Base-by-base conservation (phyloP, 768 basidiomycete species). In the Termitomyces sp. region DNA sequence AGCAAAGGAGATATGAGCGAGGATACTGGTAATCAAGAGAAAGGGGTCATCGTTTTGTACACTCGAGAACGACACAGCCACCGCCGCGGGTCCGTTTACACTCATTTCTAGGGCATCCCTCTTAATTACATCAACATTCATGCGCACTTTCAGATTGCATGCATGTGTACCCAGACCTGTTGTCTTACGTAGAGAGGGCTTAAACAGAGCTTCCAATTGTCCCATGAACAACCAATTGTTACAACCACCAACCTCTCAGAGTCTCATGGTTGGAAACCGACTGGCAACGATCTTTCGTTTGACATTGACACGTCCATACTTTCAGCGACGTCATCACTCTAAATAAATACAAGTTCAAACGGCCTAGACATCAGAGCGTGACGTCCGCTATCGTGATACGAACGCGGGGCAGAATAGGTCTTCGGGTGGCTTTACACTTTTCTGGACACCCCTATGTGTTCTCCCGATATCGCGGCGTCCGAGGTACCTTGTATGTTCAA, bases 261-360 rank as follows among this genome's bases (percentile, higher is more conserved):
- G 50, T 4, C 45, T 34, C 11, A 32, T 46, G 40, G 46, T 52
- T 61, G 49, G 31, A 60, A 53, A 60, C 43, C 49, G 50, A 51
- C 32, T 63, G 61, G 59, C 65, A 68, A 68, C 67, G 15, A 61
- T 64, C 69, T 68, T 63, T 58, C 53, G 56, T 63, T 63, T 65
- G 64, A 65, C 66, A 61, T 49, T 64, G 63, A 60, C 60, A 65
- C 34, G 20, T 60, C 53, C 53, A 29, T 5, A 25, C 36, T 59
- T 43, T 15, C 58, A 45, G 52, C 54, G 52, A 60, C 34, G 48
- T 60, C 60, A 42, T 37, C 54, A 60, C 43, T 38, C 37, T 58
- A 54, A 20, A 60, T 42, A 50, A 2, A 54, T 32, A 54, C 32
- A 63, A 37, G 1, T 46, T 51, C 36, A 38, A 61, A 47, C 60